These are phyloP conservation scores for Aspergillus udagawae DNA, from an alignment of 2,329 filamentous ascomycete genomes.

Conservation along the genomic window DNA sequence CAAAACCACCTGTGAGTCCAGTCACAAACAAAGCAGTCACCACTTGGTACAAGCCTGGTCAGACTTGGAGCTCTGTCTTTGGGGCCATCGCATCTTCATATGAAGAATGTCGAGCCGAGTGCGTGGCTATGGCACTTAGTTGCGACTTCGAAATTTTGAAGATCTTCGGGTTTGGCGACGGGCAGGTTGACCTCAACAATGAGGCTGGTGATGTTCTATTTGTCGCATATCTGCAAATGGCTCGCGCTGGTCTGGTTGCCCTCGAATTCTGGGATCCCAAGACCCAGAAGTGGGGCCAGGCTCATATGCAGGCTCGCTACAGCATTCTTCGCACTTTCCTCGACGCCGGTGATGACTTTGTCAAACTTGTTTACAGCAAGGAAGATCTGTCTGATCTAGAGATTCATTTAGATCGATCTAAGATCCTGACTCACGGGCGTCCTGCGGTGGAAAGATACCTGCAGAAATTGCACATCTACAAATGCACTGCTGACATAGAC, in stretches of 20 bases:
- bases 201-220: conserved; percentile 86
- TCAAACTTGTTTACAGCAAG: conserved; percentile 69
- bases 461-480: conserved; percentile 89
- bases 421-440: conserved; percentile 79
- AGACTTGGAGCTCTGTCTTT: conserved; percentile 93
- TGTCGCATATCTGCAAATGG: conserved; percentile 87
- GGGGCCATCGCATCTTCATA: conserved; percentile 82
- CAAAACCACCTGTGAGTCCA: conserved; percentile 77
- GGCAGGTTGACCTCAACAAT: conserved; percentile 64
- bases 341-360: conserved; percentile 80
- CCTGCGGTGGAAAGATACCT: conserved; percentile 81
- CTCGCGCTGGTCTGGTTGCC: conserved; percentile 80
- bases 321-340: conserved; percentile 76
- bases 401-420: conserved; percentile 77
- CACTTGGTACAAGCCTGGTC: conserved; percentile 89
- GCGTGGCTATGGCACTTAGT: conserved; percentile 84
- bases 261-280: conserved; percentile 95
- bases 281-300: conserved; percentile 85
- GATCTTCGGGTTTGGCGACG: conserved; percentile 88
- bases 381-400: conserved; percentile 76
- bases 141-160: conserved; percentile 85
- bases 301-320: conserved; percentile 87
- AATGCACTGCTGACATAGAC: conserved; percentile 79
- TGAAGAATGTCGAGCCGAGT: conserved; percentile 91
- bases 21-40: conserved; percentile 71